Evolutionary conservation across 805 yeast species (phyloP), one percentile per base, ranked within the genome.

Genomic region (Saccharomycopsis fibuligera): DNA sequence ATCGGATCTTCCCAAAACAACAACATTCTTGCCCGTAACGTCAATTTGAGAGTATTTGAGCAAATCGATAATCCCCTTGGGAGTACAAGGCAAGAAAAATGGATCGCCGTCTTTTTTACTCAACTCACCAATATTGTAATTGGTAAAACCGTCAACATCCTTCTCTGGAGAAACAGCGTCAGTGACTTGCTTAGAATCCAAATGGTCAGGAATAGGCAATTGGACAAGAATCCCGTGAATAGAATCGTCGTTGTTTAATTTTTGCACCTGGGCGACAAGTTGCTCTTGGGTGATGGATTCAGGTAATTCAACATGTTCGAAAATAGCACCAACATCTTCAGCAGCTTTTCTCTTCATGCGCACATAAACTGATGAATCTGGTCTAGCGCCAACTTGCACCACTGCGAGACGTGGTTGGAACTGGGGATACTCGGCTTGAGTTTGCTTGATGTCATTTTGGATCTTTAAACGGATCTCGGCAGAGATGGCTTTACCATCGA

Each of bases 81-180:
- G 95, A 19, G 95, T 86, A 63, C 95, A 86, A 35, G 95, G 95
- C 59, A 82, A 69, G 64, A 81, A 86, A 49, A 64, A 63, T 35
- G 95, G 93, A 21, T 70, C 60, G 37, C 91, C 93, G 52, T 80
- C 82, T 62, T 75, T 81, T 61, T 85, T 85, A 56, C 83, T 73
- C 56, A 86, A 70, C 60, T 84, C 90, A 49, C 93, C 93, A 36
- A 82, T 80, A 62, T 86, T 86, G 68, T 64, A 77, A 49, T 86
- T 81, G 47, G 86, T 86, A 59, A 86, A 84, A 1, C 95, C 95
- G 63, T 86, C 95, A 35, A 86, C 91, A 59, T 86, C 95, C 61
- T 86, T 86, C 45, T 72, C 71, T 35, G 79, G 76, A 29, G 70
- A 63, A 21, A 86, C 91, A 35, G 83, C 74, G 59, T 78, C 76